Percentiles rank a stretch among this genome's conserved stretches.
Conservation (phyloP, 305 asterid species). For the Fraxinus baroniana region DNA sequence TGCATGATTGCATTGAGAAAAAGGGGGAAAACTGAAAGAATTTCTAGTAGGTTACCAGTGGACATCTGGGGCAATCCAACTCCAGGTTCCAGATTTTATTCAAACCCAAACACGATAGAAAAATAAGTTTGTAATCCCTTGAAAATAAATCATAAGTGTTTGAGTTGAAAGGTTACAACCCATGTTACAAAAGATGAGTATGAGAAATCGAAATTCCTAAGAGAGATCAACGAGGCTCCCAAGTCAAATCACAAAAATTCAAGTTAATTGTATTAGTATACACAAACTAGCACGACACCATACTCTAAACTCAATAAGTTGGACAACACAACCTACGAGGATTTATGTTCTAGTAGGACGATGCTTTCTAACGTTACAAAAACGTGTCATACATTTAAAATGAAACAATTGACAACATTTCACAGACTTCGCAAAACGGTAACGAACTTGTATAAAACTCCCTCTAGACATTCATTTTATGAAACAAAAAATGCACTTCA, state of each 20-base stretch:
- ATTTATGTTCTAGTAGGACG: too few relatives aligned
- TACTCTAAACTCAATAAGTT: too few relatives aligned
- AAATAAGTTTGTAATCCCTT: neutral
- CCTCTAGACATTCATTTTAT: neutral
- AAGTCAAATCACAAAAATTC: neutral
- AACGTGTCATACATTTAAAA: too few relatives aligned
- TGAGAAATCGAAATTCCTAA: neutral
- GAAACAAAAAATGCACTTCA: neutral
- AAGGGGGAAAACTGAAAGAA: neutral
- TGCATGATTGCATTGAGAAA: neutral
- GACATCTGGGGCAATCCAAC: neutral
- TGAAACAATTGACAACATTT: too few relatives aligned
- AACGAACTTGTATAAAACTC: neutral
- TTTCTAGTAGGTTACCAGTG: neutral
- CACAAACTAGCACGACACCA: too few relatives aligned
- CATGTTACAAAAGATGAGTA: neutral
- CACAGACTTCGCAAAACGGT: too few relatives aligned
- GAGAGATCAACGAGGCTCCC: neutral
- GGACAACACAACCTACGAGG: too few relatives aligned
- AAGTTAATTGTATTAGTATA: neutral
- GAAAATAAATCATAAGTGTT: neutral
- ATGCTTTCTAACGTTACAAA: too few relatives aligned
- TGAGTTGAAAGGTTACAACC: neutral
- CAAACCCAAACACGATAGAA: neutral
- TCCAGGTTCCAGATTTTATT: neutral